Base-by-base conservation (phyloP, 352 stramenopile species). In the Pythium chondricola region DNA sequence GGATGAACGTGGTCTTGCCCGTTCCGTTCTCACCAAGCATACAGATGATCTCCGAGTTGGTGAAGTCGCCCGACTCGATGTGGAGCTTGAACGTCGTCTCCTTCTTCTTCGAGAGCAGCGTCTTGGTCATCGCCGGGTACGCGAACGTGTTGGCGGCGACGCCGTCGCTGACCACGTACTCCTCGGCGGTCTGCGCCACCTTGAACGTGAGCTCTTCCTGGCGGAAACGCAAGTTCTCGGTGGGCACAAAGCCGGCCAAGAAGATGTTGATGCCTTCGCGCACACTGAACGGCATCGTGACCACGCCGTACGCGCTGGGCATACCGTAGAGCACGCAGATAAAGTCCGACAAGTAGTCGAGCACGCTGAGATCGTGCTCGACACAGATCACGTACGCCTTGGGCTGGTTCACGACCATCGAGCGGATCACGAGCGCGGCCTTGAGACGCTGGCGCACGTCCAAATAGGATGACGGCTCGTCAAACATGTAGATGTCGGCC, bases 241-340 rank as follows among this genome's bases (percentile, higher is more conserved):
- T 99, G 22, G 95, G 96, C 32, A 99, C 93, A 63, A 99, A 99
- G 41, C 97, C 97, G 0, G 96, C 87, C 48, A 99, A 82, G 74
- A 99, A 99, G 41, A 98, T 97, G 79, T 99, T 99, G 74, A 99
- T 99, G 54, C 97, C 97, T 69, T 98, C 95, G 56, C 97, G 88
- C 33, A 99, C 97, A 63, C 89, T 97, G 71, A 99, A 99, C 4
- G 97, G 97, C 97, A 99, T 99, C 33, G 97, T 99, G 24, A 99
- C 97, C 21, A 99, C 97, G 58, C 97, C 97, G 78, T 99, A 99
- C 24, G 92, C 97, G 40, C 91, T 97, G 18, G 97, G 92, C 47
- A 77, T 94, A 39, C 97, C 97, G 67, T 99, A 99, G 9, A 99
- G 74, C 67, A 98, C 97, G 71, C 97, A 99, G 60, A 99, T 97